A percentile compares a stretch with the other conserved stretches of the same genome.
Evolutionary conservation across 2,329 filamentous ascomycete species (phyloP).

Genomic region (Cadophora malorum): DNA sequence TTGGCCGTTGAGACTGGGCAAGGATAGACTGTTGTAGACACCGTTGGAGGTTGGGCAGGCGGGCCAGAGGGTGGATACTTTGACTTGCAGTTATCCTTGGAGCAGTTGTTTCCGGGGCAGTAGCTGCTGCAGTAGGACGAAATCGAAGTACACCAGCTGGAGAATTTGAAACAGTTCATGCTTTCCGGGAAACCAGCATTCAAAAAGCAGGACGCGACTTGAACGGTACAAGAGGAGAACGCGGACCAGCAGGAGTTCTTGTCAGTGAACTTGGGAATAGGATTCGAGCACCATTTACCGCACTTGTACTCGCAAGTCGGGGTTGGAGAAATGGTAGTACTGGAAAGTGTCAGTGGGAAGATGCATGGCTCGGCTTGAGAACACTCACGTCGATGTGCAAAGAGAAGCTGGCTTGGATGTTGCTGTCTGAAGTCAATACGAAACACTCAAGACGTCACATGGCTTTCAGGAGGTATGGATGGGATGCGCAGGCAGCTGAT

Average conservation of each 20-base stretch:
- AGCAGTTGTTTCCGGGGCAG: slow-evolving; percentile 48
- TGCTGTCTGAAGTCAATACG: slow-evolving; percentile 33
- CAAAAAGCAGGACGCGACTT: slow-evolving; percentile 58
- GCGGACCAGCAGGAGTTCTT: slow-evolving; percentile 50
- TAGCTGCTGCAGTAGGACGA: slow-evolving; percentile 51
- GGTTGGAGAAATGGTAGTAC: slow-evolving; percentile 46
- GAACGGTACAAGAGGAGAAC: slow-evolving; percentile 51
- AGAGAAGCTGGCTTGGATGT: slow-evolving; percentile 50
- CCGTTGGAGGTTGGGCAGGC: slow-evolving; percentile 49
- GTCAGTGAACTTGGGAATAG: slow-evolving; percentile 57
- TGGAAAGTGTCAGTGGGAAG: slow-evolving; percentile 1
- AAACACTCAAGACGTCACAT: not conserved
- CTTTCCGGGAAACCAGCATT: slow-evolving; percentile 57
- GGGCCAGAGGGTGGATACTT: slow-evolving; percentile 49
- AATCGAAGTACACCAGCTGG: slow-evolving; percentile 56
- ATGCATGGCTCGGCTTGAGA: not conserved
- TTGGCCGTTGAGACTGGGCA: slow-evolving; percentile 43
- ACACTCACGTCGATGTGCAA: slow-evolving; percentile 53
- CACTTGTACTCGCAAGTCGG: slow-evolving; percentile 60
- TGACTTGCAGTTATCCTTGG: slow-evolving; percentile 53
- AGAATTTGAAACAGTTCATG: slow-evolving; percentile 58
- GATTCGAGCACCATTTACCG: slow-evolving; percentile 59
- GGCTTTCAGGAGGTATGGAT: not conserved
- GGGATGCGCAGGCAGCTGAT: not conserved
- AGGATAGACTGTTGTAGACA: slow-evolving; percentile 47